These are phyloP conservation scores for Chrysanthemum makinoi DNA, from an alignment of 129 eudicot genomes.

Conservation along the genomic window DNA sequence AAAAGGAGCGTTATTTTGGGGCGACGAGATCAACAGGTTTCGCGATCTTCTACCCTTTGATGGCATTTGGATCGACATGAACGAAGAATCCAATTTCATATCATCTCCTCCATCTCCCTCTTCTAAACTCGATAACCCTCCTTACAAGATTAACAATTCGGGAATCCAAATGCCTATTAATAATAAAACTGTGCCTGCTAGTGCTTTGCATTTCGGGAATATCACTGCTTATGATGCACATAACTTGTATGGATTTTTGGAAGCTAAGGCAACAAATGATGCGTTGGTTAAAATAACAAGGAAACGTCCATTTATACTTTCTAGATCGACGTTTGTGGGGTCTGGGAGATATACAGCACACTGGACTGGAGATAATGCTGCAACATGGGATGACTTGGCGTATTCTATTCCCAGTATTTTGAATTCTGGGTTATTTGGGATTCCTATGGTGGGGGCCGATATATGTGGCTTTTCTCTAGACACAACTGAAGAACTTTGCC, in stretches of 20 bases:
- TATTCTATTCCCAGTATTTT: constrained; percentile 72
- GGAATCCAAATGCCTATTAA: constrained; percentile 48
- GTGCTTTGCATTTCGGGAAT: constrained; percentile 63
- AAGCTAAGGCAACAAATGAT: constrained; percentile 58
- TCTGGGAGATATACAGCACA: constrained; percentile 82
- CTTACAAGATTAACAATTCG: constrained; percentile 70
- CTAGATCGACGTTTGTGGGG: constrained; percentile 81
- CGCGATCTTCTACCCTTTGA: constrained; percentile 43
- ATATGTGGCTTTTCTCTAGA: constrained; percentile 68
- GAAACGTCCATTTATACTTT: constrained; percentile 69
- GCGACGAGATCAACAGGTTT: constrained; percentile 56
- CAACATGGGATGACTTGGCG: constrained; percentile 84
- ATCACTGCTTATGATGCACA: constrained; percentile 70
- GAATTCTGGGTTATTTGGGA: constrained; percentile 70
- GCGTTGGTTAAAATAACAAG: constrained; percentile 44
- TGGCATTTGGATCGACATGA: constrained; percentile 84
- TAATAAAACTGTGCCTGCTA: constrained; percentile 61
- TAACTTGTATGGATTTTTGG: constrained; percentile 75
- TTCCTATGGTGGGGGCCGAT: constrained; percentile 95
- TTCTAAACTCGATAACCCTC: constrained; percentile 73
- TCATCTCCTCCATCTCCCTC: constrained; percentile 48
- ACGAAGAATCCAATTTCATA: constrained; percentile 69
- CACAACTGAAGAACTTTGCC: constrained; percentile 87
- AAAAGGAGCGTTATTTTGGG: constrained; percentile 50
- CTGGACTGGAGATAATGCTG: constrained; percentile 95